These are phyloP conservation scores for Dendrobium nobile DNA, from an alignment of 106 monocot species.

Conservation along the genomic window DNA sequence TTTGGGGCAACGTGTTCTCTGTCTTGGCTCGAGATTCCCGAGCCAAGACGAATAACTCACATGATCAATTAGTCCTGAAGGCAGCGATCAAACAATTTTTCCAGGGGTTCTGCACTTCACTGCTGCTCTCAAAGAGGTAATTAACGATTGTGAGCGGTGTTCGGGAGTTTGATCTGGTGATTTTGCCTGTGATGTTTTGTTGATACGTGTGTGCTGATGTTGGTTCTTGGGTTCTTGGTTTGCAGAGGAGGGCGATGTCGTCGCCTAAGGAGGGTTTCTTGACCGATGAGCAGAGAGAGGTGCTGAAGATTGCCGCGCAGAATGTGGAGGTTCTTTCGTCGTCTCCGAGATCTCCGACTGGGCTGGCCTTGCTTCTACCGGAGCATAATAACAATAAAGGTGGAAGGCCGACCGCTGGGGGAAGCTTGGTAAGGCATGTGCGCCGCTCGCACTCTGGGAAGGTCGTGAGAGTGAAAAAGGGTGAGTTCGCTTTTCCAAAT, in stretches of 20 bases:
- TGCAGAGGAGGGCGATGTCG: conserved; percentile 27
- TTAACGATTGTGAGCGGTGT: not conserved
- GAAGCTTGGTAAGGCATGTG: conserved; percentile 28
- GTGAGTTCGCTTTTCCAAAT: conserved; percentile 13
- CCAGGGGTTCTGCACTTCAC: not conserved
- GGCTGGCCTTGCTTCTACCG: conserved; percentile 18
- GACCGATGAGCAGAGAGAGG: conserved; percentile 67
- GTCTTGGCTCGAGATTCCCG: conserved; percentile 17
- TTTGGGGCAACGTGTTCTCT: not conserved
- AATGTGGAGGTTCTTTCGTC: conserved; percentile 50
- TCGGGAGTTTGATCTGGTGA: not conserved
- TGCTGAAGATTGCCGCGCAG: conserved; percentile 47
- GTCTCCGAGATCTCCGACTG: conserved; percentile 29
- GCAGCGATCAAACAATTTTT: not conserved
- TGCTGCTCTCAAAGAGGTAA: conserved; percentile 2
- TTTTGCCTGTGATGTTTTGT: not conserved
- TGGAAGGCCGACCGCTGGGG: conserved; percentile 18
- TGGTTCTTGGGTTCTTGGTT: not conserved
- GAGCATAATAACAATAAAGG: conserved; percentile 20
- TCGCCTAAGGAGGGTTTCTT: conserved; percentile 68
- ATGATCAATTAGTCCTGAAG: conserved; percentile 1
- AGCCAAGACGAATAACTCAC: conserved; percentile 11
- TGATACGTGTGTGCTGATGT: not conserved
- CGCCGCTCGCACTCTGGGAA: conserved; percentile 64
- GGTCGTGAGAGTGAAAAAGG: conserved; percentile 56